Conservation (phyloP, 2,329 filamentous ascomycete species). For the Hawksworthiomyces lignivorus region DNA sequence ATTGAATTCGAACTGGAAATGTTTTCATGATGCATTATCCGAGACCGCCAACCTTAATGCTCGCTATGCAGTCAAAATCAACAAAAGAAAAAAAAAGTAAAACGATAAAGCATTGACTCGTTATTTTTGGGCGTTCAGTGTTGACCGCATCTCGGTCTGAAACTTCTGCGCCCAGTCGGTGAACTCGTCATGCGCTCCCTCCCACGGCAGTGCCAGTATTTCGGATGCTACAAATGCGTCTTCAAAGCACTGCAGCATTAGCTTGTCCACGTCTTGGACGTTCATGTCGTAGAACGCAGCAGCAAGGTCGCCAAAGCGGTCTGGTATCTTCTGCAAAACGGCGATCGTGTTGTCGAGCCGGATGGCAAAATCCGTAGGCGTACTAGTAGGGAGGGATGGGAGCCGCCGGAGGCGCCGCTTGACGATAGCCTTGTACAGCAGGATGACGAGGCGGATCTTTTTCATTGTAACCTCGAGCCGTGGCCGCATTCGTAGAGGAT, state of each 20-base stretch:
- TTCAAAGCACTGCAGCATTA: conserved; percentile 52
- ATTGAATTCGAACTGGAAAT: too few relatives aligned
- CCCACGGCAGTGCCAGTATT: conserved; percentile 53
- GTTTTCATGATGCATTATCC: background rate
- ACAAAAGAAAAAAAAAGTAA: background rate
- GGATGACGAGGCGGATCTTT: conserved; percentile 56
- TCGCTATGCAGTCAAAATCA: background rate
- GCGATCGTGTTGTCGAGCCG: conserved; percentile 50
- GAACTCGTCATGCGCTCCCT: conserved; percentile 64
- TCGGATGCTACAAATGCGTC: conserved; percentile 51
- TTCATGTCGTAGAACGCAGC: conserved; percentile 65
- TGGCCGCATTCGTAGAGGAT: conserved; percentile 57
- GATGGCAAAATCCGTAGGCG: conserved; percentile 23
- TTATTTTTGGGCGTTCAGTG: too few relatives aligned
- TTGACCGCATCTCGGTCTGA: conserved; percentile 22
- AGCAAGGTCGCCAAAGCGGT: conserved; percentile 63
- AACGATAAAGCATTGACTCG: background rate
- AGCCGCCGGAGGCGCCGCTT: conserved; percentile 62
- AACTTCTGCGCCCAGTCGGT: conserved; percentile 64
- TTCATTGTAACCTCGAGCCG: conserved; percentile 57
- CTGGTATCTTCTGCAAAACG: conserved; percentile 52
- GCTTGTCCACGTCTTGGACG: conserved; percentile 46
- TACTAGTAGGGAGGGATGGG: conserved; percentile 31
- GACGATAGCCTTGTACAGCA: conserved; percentile 61
- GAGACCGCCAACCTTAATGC: background rate